Conservation (phyloP, 148 eudicot species). For the Salicornia ramosissima region DNA sequence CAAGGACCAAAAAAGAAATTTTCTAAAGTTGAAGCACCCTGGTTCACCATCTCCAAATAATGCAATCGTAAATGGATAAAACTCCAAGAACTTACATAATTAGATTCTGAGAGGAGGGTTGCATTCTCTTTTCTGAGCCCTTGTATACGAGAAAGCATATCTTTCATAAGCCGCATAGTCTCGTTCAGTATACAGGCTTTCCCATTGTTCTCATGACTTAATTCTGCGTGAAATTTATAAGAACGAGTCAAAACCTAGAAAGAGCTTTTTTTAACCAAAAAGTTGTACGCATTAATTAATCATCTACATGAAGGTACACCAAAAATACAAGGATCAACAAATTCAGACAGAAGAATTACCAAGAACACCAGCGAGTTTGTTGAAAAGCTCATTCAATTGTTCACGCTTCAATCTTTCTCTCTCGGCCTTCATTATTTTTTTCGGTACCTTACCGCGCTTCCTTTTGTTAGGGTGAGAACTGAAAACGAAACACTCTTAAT, state of each 20-base stretch:
- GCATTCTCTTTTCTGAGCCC: constrained; percentile 62
- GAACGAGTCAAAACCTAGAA: background rate
- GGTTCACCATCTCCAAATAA: background rate
- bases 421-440: constrained; percentile 68
- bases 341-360: constrained; percentile 39
- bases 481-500: constrained; percentile 16
- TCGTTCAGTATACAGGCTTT: constrained; percentile 68
- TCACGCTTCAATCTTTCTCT: constrained; percentile 88
- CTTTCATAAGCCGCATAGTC: constrained; percentile 54
- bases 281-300: background rate
- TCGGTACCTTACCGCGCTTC: constrained; percentile 52
- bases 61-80: background rate
- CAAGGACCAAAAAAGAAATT: background rate
- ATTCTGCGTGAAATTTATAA: constrained; percentile 40
- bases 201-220: constrained; percentile 52
- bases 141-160: constrained; percentile 49
- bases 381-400: constrained; percentile 76
- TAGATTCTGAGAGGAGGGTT: constrained; percentile 64
- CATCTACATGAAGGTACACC: background rate
- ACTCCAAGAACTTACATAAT: constrained; percentile 54
- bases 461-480: constrained; percentile 47
- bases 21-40: background rate
- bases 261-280: background rate
- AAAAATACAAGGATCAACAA: constrained; percentile 1
- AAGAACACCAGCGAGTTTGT: constrained; percentile 59